Conservation (phyloP, 2,329 filamentous ascomycete species). For the Lachnellula suecica region DNA sequence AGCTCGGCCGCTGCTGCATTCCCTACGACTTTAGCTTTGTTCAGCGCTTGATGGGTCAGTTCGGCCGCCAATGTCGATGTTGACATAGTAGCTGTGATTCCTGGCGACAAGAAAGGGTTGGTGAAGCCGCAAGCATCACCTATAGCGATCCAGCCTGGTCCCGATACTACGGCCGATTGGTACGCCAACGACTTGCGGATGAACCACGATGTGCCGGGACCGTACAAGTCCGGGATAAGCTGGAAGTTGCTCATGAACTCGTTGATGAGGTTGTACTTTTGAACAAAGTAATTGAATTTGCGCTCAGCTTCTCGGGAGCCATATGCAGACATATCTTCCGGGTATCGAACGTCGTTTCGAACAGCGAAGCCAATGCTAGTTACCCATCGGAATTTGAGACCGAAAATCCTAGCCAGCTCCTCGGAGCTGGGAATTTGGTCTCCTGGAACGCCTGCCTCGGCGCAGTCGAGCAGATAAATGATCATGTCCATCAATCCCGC, state of each 20-base stretch:
- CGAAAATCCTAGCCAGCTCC: constrained; percentile 24
- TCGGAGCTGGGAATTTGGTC: constrained; percentile 22
- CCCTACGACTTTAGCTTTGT: not conserved
- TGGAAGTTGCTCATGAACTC: constrained; percentile 24
- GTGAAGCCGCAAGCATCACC: constrained; percentile 32
- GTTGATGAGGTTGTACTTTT: constrained; percentile 23
- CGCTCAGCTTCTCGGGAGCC: constrained; percentile 26
- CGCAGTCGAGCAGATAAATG: constrained; percentile 26
- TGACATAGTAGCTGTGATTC: constrained; percentile 28
- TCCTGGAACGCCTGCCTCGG: constrained; percentile 14
- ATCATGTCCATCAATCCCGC: constrained; percentile 28
- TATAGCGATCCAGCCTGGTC: constrained; percentile 28
- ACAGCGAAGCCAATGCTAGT: constrained; percentile 28
- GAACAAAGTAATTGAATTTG: constrained; percentile 29
- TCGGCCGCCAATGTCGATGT: constrained; percentile 21
- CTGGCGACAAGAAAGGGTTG: constrained; percentile 30
- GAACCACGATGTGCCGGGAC: constrained; percentile 22
- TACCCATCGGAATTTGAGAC: constrained; percentile 25
- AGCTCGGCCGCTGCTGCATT: not conserved
- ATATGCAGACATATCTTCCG: constrained; percentile 21
- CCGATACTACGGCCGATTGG: constrained; percentile 24
- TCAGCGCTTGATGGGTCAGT: not conserved
- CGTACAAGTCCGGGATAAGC: constrained; percentile 19
- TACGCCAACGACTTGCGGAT: constrained; percentile 18
- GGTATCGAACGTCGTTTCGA: constrained; percentile 20